Evolutionary conservation across 2,329 filamentous ascomycete species (phyloP).

Genomic region (Torrubiella hemipterigena): DNA sequence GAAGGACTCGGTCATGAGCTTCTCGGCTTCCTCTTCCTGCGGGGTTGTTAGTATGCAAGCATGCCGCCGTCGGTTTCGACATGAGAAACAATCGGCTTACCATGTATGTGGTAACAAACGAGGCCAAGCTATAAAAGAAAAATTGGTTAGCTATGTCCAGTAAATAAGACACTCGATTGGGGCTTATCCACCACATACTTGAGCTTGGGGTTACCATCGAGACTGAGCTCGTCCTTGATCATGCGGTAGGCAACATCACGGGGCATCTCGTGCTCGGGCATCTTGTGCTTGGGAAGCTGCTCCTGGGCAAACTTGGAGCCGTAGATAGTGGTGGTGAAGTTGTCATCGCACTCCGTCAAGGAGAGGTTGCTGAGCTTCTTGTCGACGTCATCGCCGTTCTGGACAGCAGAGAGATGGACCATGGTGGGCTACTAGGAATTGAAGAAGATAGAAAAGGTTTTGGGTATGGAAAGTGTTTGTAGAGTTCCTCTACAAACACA

Average conservation of each 20-base stretch:
- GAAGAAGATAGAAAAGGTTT: constrained; percentile 1
- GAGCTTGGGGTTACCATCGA: constrained; percentile 85
- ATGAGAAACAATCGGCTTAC: constrained; percentile 29
- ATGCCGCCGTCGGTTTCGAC: too few species aligned
- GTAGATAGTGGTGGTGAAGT: constrained; percentile 72
- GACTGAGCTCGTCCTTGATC: constrained; percentile 88
- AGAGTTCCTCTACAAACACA: too few species aligned
- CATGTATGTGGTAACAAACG: constrained; percentile 96
- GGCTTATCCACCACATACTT: constrained; percentile 38
- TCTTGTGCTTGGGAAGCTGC: constrained; percentile 72
- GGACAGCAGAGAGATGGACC: constrained; percentile 38
- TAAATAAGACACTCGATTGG: constrained; percentile 11
- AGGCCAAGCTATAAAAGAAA: constrained; percentile 58
- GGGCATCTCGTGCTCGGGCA: constrained; percentile 87
- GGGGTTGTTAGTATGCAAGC: background rate
- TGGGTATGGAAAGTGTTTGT: background rate
- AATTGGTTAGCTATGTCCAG: constrained; percentile 4
- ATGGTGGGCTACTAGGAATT: constrained; percentile 23
- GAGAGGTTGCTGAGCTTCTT: constrained; percentile 31
- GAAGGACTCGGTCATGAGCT: constrained; percentile 87
- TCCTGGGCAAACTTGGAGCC: constrained; percentile 72
- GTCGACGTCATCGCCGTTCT: constrained; percentile 18
- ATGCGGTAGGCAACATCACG: constrained; percentile 86
- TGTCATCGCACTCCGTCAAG: constrained; percentile 38
- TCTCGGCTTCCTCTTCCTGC: constrained; percentile 86